Conservation (phyloP, 345 rosid genomes). For the Lepidium aucheri region DNA sequence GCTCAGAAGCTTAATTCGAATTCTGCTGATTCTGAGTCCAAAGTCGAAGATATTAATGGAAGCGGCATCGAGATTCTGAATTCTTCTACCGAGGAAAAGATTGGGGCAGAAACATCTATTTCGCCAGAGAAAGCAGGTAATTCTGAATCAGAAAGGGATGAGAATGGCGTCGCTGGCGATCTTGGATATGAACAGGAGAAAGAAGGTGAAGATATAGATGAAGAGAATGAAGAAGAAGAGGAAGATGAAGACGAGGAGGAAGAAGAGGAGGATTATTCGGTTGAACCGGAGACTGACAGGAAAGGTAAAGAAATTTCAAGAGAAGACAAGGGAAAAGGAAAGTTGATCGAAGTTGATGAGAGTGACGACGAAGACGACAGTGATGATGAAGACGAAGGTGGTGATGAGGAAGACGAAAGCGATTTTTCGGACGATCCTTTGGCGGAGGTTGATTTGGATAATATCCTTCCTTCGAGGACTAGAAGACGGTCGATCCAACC, state of each 20-base stretch:
- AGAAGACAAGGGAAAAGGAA: constrained; percentile 34
- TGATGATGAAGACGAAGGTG: constrained; percentile 35
- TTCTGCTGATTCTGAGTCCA: constrained; percentile 13
- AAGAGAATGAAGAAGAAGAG: constrained; percentile 7
- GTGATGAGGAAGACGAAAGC: constrained; percentile 41
- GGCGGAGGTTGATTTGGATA: constrained; percentile 92
- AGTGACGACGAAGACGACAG: constrained; percentile 42
- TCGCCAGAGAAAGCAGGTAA: constrained; percentile 1
- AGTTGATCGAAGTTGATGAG: constrained; percentile 39
- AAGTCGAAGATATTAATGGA: not conserved
- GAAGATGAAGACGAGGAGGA: constrained; percentile 17
- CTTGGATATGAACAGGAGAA: constrained; percentile 10
- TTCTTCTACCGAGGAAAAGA: not conserved
- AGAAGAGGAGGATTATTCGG: constrained; percentile 19
- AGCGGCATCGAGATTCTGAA: not conserved
- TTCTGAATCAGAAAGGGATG: not conserved
- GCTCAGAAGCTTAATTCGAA: constrained; percentile 33
- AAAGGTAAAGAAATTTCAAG: constrained; percentile 48
- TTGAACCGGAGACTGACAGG: constrained; percentile 28
- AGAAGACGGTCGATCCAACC: constrained; percentile 44
- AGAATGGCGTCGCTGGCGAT: constrained; percentile 1
- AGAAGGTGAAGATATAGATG: constrained; percentile 4
- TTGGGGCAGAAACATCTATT: constrained; percentile 10
- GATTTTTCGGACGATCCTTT: constrained; percentile 85
- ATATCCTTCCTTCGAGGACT: constrained; percentile 85